Conservation (phyloP, 371 early-diverging fungal genomes). For the Rhizopus arrhizus region DNA sequence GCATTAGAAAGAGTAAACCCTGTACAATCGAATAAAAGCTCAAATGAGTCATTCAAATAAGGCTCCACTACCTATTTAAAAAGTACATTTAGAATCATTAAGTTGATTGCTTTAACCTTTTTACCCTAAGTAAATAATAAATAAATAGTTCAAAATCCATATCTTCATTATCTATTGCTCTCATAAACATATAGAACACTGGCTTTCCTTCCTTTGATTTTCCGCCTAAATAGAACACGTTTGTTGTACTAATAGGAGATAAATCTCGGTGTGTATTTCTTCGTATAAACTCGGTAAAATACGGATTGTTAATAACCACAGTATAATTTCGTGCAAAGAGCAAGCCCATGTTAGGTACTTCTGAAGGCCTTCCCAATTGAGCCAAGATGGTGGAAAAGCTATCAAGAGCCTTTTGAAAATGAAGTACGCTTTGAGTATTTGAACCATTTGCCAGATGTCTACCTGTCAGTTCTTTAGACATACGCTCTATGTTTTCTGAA, state of each 20-base stretch:
- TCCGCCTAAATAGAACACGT: constrained; percentile 79
- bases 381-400: constrained; percentile 79
- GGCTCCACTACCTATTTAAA: constrained; percentile 58
- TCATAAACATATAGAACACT: constrained; percentile 81
- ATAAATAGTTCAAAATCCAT: constrained; percentile 82
- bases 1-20: constrained; percentile 77
- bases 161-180: constrained; percentile 68
- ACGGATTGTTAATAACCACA: constrained; percentile 50
- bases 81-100: too few relatives aligned
- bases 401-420: constrained; percentile 64
- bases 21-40: constrained; percentile 81
- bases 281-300: constrained; percentile 78
- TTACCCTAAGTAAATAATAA: constrained; percentile 72
- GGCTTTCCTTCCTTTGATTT: constrained; percentile 75
- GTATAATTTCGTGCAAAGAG: constrained; percentile 45
- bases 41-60: constrained; percentile 65
- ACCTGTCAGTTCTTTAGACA: constrained; percentile 63
- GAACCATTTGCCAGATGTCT: constrained; percentile 21
- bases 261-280: constrained; percentile 68
- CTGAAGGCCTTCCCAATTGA: constrained; percentile 78
- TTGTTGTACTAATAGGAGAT: constrained; percentile 62
- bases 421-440: constrained; percentile 36
- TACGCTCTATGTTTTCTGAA: constrained; percentile 70
- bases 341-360: constrained; percentile 38
- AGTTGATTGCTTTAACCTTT: neutral